A percentile compares a stretch with the other conserved stretches of the same genome.
phyloP scores from a whole-genome alignment of 148 eudicot species.

The Camellia sinensis region DNA sequence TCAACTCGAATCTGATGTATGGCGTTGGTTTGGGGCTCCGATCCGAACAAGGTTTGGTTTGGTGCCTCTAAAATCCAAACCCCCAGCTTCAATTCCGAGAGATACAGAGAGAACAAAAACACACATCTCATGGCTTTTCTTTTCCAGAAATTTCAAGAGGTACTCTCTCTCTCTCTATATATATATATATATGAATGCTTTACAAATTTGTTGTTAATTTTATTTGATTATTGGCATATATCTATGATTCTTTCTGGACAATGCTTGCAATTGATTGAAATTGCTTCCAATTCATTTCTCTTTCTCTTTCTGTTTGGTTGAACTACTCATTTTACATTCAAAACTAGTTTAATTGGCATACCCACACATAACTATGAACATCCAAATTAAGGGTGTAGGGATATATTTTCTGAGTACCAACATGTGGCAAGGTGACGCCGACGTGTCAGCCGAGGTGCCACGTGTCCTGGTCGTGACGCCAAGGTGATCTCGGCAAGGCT shows the following conservation, averaged over 20 bases:
- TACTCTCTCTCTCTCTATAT: slow-evolving; percentile 9
- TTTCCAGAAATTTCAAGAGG: slow-evolving; percentile 76
- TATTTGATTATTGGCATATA: background rate
- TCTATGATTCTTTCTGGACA: background rate
- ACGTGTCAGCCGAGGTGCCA: too few relatives aligned
- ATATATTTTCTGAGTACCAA: too few relatives aligned
- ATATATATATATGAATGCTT: background rate
- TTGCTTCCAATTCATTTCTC: background rate
- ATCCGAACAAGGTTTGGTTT: too few relatives aligned
- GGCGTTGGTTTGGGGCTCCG: too few relatives aligned
- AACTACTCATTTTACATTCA: background rate
- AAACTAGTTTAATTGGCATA: background rate
- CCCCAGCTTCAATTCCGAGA: too few relatives aligned
- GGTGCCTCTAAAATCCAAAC: too few relatives aligned
- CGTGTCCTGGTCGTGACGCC: too few relatives aligned
- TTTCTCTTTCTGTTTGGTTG: background rate
- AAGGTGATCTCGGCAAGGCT: too few relatives aligned
- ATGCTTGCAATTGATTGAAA: background rate
- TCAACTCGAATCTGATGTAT: too few relatives aligned
- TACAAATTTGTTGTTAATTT: background rate
- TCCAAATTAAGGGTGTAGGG: background rate
- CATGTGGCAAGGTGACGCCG: too few relatives aligned
- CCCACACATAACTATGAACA: background rate
- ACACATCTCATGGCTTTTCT: slow-evolving; percentile 41
- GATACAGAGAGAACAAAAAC: too few relatives aligned